Evolutionary conservation across 768 basidiomycete genomes (phyloP), one percentile per base, ranked within the genome.

Genomic region (Cubamyces lactineus): DNA sequence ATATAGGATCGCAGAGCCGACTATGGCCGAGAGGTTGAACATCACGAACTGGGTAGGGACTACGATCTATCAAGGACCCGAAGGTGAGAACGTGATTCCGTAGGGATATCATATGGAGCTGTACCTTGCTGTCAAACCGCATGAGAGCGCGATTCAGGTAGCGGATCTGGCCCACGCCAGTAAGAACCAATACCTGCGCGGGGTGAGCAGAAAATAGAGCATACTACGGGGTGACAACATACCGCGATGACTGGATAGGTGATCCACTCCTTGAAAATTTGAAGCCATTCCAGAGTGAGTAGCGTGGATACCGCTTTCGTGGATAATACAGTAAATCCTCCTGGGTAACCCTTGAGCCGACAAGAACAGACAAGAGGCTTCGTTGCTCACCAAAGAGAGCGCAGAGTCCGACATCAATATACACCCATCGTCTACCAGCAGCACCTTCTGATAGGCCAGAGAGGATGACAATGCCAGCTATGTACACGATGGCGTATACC

Each of bases 1-100:
- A 71, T 96, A 99, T 1, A 99, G 82, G 16, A 99, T 88, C 1
- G 92, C 94, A 4, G 94, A 96, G 26, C 96, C 96, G 57, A 92
- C 78, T 67, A 99, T 96, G 5, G 93, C 94, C 5, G 92, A 94
- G 39, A 98, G 80, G 24, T 92, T 96, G 78, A 98, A 98, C 58
- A 94, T 81, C 30, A 96, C 94, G 72, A 97, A 98, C 79, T 98
- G 96, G 15, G 88, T 88, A 5, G 96, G 96, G 65, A 98, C 93
- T 24, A 98, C 96, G 54, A 88, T 82, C 91, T 93, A 59, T 50
- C 26, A 42, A 0, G 57, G 42, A n/a, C 21, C 11, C 19, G 8
- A 46, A 45, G 13, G 12, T n/a, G 15, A 50, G 21, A 7, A 17
- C 19, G 11, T 42, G 23, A 21, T 19, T 52, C 45, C 21, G 30